Conservation (phyloP, 495 filamentous ascomycete species). For the Tirmania nivea region DNA sequence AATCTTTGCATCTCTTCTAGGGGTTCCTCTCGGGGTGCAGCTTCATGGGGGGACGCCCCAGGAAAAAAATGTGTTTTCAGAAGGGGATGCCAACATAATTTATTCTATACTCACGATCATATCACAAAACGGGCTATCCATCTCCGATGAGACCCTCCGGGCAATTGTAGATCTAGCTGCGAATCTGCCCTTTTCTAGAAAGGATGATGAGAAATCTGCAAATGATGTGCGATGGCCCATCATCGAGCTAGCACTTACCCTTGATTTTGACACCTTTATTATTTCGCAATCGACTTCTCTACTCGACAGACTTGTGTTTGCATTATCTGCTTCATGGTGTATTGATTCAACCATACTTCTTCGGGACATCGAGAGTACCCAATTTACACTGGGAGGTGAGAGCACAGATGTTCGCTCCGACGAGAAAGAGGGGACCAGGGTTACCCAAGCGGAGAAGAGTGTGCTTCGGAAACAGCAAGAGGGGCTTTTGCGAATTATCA, state of each 20-base stretch:
- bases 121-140: conserved; percentile 4
- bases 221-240: conserved; percentile 10
- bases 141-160: conserved; percentile 9
- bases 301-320: neutral
- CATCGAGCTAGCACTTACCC: conserved; percentile 4
- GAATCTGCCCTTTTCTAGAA: conserved; percentile 1
- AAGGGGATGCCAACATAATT: conserved; percentile 7
- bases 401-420: too few species aligned
- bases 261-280: conserved; percentile 18
- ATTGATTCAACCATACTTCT: neutral
- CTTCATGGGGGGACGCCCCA: too few species aligned
- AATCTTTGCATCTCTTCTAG: neutral
- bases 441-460: too few species aligned
- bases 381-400: too few species aligned
- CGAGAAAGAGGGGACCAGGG: too few species aligned
- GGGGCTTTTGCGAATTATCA: conserved; percentile 4
- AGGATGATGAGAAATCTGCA: neutral
- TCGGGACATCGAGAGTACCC: neutral
- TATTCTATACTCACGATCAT: conserved; percentile 7
- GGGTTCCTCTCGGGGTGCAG: neutral
- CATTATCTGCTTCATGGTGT: neutral
- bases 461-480: neutral
- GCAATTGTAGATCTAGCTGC: conserved; percentile 9
- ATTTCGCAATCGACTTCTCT: neutral
- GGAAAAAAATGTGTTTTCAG: neutral